Evolutionary conservation across 805 yeast genomes (phyloP).

Genomic region (Cyberlindnera lachancei): DNA sequence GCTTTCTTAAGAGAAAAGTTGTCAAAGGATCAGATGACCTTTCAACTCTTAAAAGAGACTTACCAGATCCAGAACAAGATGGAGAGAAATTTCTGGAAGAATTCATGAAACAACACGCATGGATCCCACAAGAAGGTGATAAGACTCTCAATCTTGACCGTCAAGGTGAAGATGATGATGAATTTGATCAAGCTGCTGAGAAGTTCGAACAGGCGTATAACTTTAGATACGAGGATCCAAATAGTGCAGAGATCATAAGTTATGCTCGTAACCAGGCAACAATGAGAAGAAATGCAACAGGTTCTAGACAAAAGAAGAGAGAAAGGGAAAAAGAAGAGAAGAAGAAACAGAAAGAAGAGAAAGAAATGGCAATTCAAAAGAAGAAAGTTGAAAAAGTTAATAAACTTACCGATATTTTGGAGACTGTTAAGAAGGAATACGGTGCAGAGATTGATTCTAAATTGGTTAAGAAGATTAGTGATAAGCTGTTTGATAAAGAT

Average conservation of each 20-base stretch:
- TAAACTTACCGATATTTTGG: conserved; percentile 60
- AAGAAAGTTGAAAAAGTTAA: conserved; percentile 72
- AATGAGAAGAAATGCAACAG: conserved; percentile 68
- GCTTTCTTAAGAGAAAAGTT: conserved; percentile 46
- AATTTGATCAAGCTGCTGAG: conserved; percentile 89
- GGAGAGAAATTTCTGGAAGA: conserved; percentile 66
- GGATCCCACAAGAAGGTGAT: conserved; percentile 75
- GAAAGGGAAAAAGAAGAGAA: conserved; percentile 55
- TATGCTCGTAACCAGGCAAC: conserved; percentile 95
- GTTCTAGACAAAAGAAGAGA: conserved; percentile 71
- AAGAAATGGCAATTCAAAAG: conserved; percentile 55
- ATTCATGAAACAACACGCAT: conserved; percentile 71
- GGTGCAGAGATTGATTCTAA: conserved; percentile 45
- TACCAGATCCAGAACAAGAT: conserved; percentile 63
- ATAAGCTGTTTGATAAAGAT: conserved; percentile 74
- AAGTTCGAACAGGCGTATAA: conserved; percentile 88
- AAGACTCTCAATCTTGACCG: conserved; percentile 45
- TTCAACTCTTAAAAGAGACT: conserved; percentile 18
- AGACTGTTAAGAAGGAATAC: conserved; percentile 33
- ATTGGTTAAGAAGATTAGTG: conserved; percentile 61
- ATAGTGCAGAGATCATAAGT: conserved; percentile 82
- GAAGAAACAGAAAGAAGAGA: conserved; percentile 42
- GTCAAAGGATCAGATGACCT: conserved; percentile 14
- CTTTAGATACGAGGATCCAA: conserved; percentile 90
- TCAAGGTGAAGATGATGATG: conserved; percentile 56